phyloP scores from a whole-genome alignment of 2,329 filamentous ascomycete species.

The Colletotrichum lentis region DNA sequence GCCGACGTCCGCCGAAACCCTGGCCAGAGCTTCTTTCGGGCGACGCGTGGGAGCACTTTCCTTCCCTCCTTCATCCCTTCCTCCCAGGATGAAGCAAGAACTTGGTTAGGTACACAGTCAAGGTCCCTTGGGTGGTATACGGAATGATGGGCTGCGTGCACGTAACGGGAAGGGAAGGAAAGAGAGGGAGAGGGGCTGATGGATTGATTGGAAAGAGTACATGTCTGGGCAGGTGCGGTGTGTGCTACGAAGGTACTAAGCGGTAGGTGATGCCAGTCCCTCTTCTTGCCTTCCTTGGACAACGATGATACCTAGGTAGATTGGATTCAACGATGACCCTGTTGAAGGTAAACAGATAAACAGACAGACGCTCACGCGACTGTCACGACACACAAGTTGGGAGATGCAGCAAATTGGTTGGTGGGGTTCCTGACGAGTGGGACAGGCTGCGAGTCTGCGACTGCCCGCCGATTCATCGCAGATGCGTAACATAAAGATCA shows the following conservation, averaged over 20 bases:
- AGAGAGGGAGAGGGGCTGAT: no score
- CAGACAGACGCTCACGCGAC: not conserved
- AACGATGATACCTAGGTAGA: no score
- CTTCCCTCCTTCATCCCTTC: not conserved
- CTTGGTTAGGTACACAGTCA: no score
- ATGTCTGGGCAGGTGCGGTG: not conserved
- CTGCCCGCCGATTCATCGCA: conserved; percentile 25
- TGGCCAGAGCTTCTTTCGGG: conserved; percentile 14
- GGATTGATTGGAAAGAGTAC: not conserved
- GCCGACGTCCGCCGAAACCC: conserved; percentile 30
- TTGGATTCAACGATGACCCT: not conserved
- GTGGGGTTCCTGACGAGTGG: not conserved
- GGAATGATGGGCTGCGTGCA: not conserved
- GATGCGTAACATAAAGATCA: conserved; percentile 20
- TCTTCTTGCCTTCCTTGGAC: no score
- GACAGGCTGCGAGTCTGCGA: conserved; percentile 23
- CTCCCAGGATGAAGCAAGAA: not conserved
- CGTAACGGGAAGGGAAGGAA: no score
- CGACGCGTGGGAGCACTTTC: not conserved
- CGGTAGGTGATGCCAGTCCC: not conserved
- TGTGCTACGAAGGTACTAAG: not conserved
- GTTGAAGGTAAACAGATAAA: not conserved
- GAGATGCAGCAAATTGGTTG: conserved; percentile 6
- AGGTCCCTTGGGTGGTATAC: no score
- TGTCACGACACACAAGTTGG: not conserved